Evolutionary conservation across 192 early-diverging fungal species (phyloP).

Genomic region (Backusella australiensis): DNA sequence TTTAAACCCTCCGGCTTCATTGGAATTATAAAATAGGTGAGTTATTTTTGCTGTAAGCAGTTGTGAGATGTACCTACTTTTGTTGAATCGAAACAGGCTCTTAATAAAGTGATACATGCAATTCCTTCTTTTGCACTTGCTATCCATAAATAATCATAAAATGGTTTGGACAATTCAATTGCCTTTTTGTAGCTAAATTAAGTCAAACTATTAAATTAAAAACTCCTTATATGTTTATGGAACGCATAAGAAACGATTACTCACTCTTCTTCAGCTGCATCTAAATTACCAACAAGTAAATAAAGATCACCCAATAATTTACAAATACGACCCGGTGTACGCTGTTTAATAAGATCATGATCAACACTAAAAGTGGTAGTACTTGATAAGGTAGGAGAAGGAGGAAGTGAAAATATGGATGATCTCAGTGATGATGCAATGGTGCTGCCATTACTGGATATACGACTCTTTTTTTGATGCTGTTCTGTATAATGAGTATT

Average conservation of each 20-base stretch:
- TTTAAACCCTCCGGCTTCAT: background rate
- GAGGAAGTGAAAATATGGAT: background rate
- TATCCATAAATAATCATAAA: slow-evolving; percentile 72
- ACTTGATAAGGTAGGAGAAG: slow-evolving; percentile 43
- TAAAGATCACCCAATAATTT: slow-evolving; percentile 75
- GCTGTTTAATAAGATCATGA: slow-evolving; percentile 44
- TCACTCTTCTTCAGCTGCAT: slow-evolving; percentile 62
- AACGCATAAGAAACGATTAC: background rate
- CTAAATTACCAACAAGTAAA: slow-evolving; percentile 67
- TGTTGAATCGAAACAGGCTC: slow-evolving; percentile 54
- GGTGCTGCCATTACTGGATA: background rate
- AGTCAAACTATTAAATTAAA: background rate
- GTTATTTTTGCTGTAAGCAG: background rate
- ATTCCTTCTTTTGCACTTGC: slow-evolving; percentile 71
- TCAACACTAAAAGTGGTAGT: slow-evolving; percentile 10
- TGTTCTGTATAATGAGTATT: background rate
- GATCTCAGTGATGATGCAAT: slow-evolving; percentile 3
- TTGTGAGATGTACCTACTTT: slow-evolving; percentile 39
- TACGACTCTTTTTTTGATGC: background rate
- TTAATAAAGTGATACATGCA: slow-evolving; percentile 56
- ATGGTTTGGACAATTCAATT: slow-evolving; percentile 64
- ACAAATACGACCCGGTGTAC: slow-evolving; percentile 64
- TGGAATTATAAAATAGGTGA: slow-evolving; percentile 11
- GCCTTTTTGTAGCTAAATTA: slow-evolving; percentile 56
- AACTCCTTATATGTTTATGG: background rate